phyloP scores from a whole-genome alignment of 306 rosid genomes.

The Heteromeles arbutifolia region DNA sequence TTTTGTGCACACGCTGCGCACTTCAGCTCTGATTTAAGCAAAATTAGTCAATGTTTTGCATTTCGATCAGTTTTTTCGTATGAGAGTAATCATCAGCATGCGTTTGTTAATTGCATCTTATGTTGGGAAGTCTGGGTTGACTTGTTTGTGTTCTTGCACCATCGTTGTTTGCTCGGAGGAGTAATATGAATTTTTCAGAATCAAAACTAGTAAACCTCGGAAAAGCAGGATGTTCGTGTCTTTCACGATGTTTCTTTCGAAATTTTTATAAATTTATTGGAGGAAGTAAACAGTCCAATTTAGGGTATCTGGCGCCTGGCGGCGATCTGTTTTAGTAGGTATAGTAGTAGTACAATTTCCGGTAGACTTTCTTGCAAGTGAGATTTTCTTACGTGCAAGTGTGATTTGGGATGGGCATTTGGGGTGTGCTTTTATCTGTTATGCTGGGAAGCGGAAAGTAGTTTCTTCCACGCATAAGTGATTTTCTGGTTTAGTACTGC shows the following conservation, averaged over 20 bases:
- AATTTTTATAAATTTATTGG: not conserved
- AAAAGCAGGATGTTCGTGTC: not conserved
- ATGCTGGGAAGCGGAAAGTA: not conserved
- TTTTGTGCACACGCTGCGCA: conserved; percentile 5
- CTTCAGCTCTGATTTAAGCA: not conserved
- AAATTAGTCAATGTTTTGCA: not conserved
- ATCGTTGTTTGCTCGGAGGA: not conserved
- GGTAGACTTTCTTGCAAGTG: not conserved
- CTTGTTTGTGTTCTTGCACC: not conserved
- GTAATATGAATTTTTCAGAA: too few relatives aligned
- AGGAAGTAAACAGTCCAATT: not conserved
- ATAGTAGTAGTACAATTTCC: not conserved
- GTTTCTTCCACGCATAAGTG: not conserved
- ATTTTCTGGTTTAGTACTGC: not conserved
- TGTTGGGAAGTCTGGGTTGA: not conserved
- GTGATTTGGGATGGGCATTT: not conserved
- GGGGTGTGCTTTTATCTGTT: not conserved
- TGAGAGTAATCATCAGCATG: not conserved
- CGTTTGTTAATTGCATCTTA: not conserved
- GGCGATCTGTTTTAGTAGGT: not conserved
- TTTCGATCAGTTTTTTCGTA: not conserved
- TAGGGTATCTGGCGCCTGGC: not conserved
- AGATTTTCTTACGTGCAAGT: not conserved
- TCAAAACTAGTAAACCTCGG: too few relatives aligned
- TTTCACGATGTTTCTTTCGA: not conserved